Conservation (phyloP, 176 grass and related monocot genomes). For the Hordeum marinum region DNA sequence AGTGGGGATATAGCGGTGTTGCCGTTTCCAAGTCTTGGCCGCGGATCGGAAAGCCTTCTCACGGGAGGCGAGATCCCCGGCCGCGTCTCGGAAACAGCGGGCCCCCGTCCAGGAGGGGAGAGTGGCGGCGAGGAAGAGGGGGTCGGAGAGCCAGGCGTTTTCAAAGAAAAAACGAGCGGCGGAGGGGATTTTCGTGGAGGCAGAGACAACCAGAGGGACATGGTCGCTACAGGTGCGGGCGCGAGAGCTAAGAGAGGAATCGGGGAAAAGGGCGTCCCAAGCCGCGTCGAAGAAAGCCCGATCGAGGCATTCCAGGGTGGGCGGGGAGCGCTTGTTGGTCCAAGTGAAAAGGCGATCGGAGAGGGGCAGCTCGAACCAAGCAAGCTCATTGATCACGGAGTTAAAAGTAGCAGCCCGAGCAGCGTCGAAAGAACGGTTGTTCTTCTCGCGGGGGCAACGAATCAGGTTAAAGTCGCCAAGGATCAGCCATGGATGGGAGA, state of each 20-base stretch:
- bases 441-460: not conserved
- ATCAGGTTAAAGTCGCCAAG: not conserved
- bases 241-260: not conserved
- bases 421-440: accelerated
- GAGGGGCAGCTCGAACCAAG: not conserved
- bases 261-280: not conserved
- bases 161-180: not conserved
- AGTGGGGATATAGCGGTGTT: too few relatives aligned
- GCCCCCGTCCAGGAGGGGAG: not conserved
- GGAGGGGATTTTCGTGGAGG: not conserved
- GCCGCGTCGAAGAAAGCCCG: not conserved
- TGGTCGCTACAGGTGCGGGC: not conserved
- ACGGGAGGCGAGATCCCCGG: not conserved
- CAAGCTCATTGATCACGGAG: not conserved
- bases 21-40: not conserved
- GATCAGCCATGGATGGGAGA: not conserved
- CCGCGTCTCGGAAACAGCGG: not conserved
- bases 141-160: not conserved
- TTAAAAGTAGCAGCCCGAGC: not conserved
- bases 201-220: not conserved
- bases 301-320: not conserved
- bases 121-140: not conserved
- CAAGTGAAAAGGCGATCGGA: not conserved
- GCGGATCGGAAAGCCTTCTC: not conserved
- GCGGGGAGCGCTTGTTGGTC: too few relatives aligned